Conservation (phyloP, 2,329 filamentous ascomycete genomes). For the Penicillium sp. region DNA sequence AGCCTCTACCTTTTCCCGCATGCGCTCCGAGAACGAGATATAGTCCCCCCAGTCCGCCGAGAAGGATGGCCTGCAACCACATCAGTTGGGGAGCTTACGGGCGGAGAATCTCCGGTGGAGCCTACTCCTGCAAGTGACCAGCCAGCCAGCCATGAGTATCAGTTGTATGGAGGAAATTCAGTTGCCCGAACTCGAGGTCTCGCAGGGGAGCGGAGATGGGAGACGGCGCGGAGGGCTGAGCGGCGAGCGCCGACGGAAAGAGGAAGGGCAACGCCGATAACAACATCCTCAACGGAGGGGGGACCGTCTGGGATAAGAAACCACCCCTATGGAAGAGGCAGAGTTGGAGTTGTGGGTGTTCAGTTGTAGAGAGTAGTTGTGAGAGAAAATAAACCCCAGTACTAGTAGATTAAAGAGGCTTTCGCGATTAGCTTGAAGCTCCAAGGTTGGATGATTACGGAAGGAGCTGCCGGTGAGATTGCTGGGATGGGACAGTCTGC, state of each 20-base stretch:
- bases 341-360: neutral
- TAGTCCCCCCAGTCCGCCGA: slow-evolving; percentile 98
- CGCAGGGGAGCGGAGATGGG: slow-evolving; percentile 83
- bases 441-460: slow-evolving; percentile 29
- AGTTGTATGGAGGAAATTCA: slow-evolving; percentile 97
- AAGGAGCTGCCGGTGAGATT: slow-evolving; percentile 46
- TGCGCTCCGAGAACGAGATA: slow-evolving; percentile 84
- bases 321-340: neutral
- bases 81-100: slow-evolving; percentile 27
- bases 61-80: slow-evolving; percentile 72
- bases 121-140: slow-evolving; percentile 88
- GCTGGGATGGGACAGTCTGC: slow-evolving; percentile 18
- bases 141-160: slow-evolving; percentile 96
- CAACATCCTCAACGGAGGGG: slow-evolving; percentile 16
- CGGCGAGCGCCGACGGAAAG: slow-evolving; percentile 50
- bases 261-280: slow-evolving; percentile 30
- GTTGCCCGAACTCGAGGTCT: slow-evolving; percentile 85
- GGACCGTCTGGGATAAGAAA: neutral
- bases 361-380: neutral
- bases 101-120: slow-evolving; percentile 10
- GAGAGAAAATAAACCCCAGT: neutral
- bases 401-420: neutral
- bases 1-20: slow-evolving; percentile 78
- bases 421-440: slow-evolving; percentile 3
- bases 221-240: slow-evolving; percentile 80